Evolutionary conservation across 164 flowering plant species (phyloP), one percentile per base, ranked within the genome.

Genomic region (Umbellularia californica): DNA sequence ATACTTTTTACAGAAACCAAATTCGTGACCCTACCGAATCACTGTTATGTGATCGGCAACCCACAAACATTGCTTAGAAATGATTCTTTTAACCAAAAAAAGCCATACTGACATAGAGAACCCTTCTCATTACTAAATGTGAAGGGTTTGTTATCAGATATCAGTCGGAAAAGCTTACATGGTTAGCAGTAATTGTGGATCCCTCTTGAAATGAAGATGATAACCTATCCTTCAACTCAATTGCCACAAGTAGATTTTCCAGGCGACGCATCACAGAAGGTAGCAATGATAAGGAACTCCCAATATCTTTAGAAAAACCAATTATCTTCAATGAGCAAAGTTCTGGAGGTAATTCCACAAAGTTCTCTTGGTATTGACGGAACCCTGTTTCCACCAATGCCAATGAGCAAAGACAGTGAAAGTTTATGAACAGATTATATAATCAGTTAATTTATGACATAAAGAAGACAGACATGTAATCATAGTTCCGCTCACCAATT

Each of bases 221-320:
- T 60, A 96, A 78, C 58, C 68, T 28, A 17, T 81, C 77, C 85
- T 87, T 96, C 77, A 96, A 79, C 81, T 96, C 97, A 82, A 91
- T 82, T 71, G 99, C 99, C 68, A 96, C 97, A 73, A 96, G 97
- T 55, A 92, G 78, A 87, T 87, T 89, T 83, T 94, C 95, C 51
- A 96, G 80, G 20, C 94, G 93, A 79, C 91, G 97, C 95, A 96
- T 92, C 68, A 96, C 22, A 70, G 99, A 96, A 69, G 99, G 99
- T 73, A 96, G 77, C 79, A 96, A 78, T 70, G 97, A 96, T 50
- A 94, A 50, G 66, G 99, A 88, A 80, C 97, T 94, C 70, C 95
- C 99, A 65, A 96, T 86, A n/a, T 90, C 98, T 81, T 91, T 96
- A 2, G 97, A 86, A 70, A 96, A 96, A 25, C 91, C 94, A 55